Percentiles rank a stretch among this genome's conserved stretches.
phyloP scores from a whole-genome alignment of 257 asterid species.

The Cruciata laevipes region DNA sequence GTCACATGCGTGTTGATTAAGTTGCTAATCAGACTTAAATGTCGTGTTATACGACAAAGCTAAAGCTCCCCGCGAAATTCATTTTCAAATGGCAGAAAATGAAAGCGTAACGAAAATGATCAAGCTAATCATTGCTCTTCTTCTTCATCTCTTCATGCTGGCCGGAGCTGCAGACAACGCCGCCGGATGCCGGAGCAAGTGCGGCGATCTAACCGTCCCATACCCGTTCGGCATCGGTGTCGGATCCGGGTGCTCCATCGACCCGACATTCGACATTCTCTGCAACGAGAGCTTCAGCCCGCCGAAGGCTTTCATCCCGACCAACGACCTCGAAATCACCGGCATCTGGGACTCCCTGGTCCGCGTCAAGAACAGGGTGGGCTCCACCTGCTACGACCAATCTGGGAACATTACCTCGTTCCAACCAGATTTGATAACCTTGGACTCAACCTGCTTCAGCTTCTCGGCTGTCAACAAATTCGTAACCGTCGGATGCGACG shows the following conservation, averaged over 20 bases:
- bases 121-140: not conserved
- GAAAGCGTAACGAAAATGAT: not conserved
- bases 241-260: constrained; percentile 16
- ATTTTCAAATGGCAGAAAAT: not conserved
- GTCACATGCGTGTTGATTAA: not conserved
- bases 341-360: constrained; percentile 12
- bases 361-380: constrained; percentile 12
- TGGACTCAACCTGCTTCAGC: constrained; percentile 14
- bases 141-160: not conserved
- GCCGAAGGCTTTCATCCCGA: constrained; percentile 12
- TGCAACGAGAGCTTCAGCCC: constrained; percentile 14
- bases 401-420: not conserved
- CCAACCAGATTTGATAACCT: not conserved
- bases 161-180: constrained; percentile 10
- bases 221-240: constrained; percentile 26
- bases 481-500: constrained; percentile 49
- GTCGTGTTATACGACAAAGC: too few relatives aligned
- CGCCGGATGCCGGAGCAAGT: constrained; percentile 19
- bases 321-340: constrained; percentile 3
- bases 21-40: not conserved
- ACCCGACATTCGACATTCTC: constrained; percentile 1
- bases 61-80: not conserved
- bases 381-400: constrained; percentile 12
- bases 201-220: constrained; percentile 25
- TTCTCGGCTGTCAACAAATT: constrained; percentile 31